Evolutionary conservation across 164 flowering plant genomes (phyloP), one percentile per base, ranked within the genome.

Genomic region (Protea cynaroides): DNA sequence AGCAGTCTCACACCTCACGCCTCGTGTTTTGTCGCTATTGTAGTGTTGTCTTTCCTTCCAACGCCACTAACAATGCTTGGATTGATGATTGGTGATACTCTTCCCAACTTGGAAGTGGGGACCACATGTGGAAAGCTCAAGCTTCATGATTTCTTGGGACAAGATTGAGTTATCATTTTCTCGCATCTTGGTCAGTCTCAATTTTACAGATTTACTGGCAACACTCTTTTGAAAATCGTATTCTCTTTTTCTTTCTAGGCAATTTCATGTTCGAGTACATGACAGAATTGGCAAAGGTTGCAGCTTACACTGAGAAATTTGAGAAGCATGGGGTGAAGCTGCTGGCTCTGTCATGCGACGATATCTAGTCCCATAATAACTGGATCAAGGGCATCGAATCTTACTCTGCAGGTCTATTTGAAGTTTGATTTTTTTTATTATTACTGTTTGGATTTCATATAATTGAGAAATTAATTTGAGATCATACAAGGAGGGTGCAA

Each of bases 261-360:
- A 95, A 92, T 67, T 92, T 89, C 77, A 88, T 93, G 1, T 95
- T 95, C 7, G 96, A 88, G 1, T 90, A 96, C 79, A 92, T 96
- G 1, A 90, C 96, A 7, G 98, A 90, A 65, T 81, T 86, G 0
- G 91, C 83, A 0, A 76, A 64, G 80, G 84, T 90, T 80, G 96
- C 93, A 8, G 77, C 72, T 0, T 80, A 88, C 43, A 72, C 80
- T 0, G 70, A 65, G 29, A 83, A 88, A 74, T 88, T 92, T 25
- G 65, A 62, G 0, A 69, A 79, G 77, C 71, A 83, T 38, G 96
- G 88, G 0, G 92, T 78, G 36, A 88, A 92, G 86, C 90, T 92
- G 6, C 17, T 92, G 71, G 96, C 96, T 0, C 56, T 92, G 25
- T 92, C 96, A 4, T 84, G 91, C 54, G 96, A 92, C 19, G 89